Conservation (phyloP, 2,329 filamentous ascomycete species). For the Chrysosporium queenslandicum region DNA sequence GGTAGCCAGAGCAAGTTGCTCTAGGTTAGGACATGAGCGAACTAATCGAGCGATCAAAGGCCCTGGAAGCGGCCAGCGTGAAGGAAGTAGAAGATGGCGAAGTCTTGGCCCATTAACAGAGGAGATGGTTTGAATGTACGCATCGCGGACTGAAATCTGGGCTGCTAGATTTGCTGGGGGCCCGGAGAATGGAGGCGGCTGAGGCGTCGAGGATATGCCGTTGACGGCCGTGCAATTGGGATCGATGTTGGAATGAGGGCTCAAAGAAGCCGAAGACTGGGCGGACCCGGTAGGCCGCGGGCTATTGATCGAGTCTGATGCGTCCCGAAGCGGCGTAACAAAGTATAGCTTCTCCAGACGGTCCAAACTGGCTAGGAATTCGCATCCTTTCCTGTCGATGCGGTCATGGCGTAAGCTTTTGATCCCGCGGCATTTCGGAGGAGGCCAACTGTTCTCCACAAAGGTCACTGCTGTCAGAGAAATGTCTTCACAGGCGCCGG, state of each 20-base stretch:
- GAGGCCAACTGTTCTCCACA: conserved; percentile 47
- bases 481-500: conserved; percentile 31
- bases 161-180: conserved; percentile 15
- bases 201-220: conserved; percentile 14
- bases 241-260: conserved; percentile 1
- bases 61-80: conserved; percentile 45
- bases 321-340: conserved; percentile 33
- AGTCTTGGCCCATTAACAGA: conserved; percentile 43
- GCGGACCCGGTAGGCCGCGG: conserved; percentile 13
- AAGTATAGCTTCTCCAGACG: conserved; percentile 46
- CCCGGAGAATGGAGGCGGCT: neutral
- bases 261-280: conserved; percentile 10
- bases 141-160: conserved; percentile 28
- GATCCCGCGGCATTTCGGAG: conserved; percentile 28
- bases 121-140: conserved; percentile 40
- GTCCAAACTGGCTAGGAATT: conserved; percentile 35
- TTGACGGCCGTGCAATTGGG: neutral
- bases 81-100: conserved; percentile 47
- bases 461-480: conserved; percentile 40
- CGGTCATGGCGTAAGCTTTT: conserved; percentile 44
- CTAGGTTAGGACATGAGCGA: conserved; percentile 46
- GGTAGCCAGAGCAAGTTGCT: conserved; percentile 48
- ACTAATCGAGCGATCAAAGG: conserved; percentile 43
- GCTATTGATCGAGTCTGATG: conserved; percentile 27
- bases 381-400: conserved; percentile 36